A percentile compares a stretch with the other conserved stretches of the same genome.
These are phyloP conservation scores for Acephala macrosclerotiorum DNA, from an alignment of 2,329 filamentous ascomycete species.

Conservation along the genomic window DNA sequence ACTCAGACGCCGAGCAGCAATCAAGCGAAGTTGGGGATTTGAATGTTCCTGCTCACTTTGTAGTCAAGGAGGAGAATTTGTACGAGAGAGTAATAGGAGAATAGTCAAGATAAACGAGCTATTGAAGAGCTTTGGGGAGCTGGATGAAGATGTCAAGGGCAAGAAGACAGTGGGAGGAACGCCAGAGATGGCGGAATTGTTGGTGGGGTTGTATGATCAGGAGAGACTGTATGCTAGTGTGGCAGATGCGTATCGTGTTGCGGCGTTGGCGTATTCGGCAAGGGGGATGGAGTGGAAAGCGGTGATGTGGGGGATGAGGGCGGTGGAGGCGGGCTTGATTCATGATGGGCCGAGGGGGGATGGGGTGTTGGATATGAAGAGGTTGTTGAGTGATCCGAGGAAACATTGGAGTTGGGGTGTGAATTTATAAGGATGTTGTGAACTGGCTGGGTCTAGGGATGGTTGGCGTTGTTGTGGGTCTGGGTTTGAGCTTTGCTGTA, in stretches of 20 bases:
- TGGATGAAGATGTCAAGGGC: slow-evolving; percentile 15
- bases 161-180: slow-evolving; percentile 2
- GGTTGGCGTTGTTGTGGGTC: too few relatives aligned
- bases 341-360: slow-evolving; percentile 11
- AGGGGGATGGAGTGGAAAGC: slow-evolving; percentile 16
- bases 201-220: slow-evolving; percentile 47
- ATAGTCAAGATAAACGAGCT: slow-evolving; percentile 12
- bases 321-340: slow-evolving; percentile 13
- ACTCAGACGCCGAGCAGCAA: slow-evolving; percentile 38
- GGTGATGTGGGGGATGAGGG: slow-evolving; percentile 13
- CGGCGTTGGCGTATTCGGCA: slow-evolving; percentile 44
- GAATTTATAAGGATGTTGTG: not conserved
- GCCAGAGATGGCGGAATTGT: slow-evolving; percentile 43
- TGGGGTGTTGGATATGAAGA: slow-evolving; percentile 15
- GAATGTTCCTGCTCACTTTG: slow-evolving; percentile 47
- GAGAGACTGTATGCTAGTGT: slow-evolving; percentile 44
- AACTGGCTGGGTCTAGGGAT: not conserved
- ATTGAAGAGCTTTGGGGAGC: slow-evolving; percentile 33
- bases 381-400: not conserved
- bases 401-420: slow-evolving; percentile 22
- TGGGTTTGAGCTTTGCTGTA: too few relatives aligned
- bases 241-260: slow-evolving; percentile 47
- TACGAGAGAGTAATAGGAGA: slow-evolving; percentile 9
- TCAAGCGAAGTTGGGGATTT: slow-evolving; percentile 48
- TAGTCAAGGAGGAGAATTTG: slow-evolving; percentile 39